Percentiles rank a stretch among this genome's conserved stretches.
phyloP scores from a whole-genome alignment of 2,329 filamentous ascomycete genomes.

The Dendryphion nanum region DNA sequence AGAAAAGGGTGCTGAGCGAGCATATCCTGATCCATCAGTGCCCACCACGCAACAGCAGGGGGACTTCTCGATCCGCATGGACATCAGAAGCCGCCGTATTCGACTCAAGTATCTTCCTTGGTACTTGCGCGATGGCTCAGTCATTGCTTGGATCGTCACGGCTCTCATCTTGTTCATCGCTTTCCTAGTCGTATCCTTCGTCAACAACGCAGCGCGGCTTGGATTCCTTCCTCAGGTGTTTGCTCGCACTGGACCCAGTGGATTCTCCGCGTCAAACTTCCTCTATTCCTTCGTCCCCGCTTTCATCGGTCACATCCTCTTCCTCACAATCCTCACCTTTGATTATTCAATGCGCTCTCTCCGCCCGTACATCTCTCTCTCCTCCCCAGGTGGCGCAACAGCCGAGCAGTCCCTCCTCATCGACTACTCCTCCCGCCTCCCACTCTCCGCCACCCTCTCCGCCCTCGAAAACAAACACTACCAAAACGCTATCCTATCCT shows the following conservation, averaged over 20 bases:
- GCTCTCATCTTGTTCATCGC: constrained; percentile 40
- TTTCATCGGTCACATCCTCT: constrained; percentile 64
- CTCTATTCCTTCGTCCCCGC: constrained; percentile 76
- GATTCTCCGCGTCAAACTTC: constrained; percentile 86
- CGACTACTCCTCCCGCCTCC: constrained; percentile 68
- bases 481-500: constrained; percentile 61
- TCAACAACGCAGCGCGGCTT: constrained; percentile 61
- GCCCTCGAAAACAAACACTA: constrained; percentile 63
- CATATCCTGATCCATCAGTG: constrained; percentile 8
- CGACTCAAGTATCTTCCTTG: constrained; percentile 72
- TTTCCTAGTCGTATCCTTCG: constrained; percentile 75
- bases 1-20: constrained; percentile 42
- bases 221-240: constrained; percentile 72
- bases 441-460: constrained; percentile 58
- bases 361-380: constrained; percentile 67
- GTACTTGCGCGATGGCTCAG: constrained; percentile 66
- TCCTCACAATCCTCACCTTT: constrained; percentile 65
- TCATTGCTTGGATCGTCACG: constrained; percentile 61
- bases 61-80: constrained; percentile 49
- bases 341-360: constrained; percentile 66
- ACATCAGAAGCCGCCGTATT: constrained; percentile 52
- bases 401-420: constrained; percentile 65
- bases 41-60: constrained; percentile 20
- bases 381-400: constrained; percentile 56
- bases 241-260: constrained; percentile 56